Evolutionary conservation across 805 yeast genomes (phyloP), one percentile per base, ranked within the genome.

Genomic region (Lipomyces mesembrius): DNA sequence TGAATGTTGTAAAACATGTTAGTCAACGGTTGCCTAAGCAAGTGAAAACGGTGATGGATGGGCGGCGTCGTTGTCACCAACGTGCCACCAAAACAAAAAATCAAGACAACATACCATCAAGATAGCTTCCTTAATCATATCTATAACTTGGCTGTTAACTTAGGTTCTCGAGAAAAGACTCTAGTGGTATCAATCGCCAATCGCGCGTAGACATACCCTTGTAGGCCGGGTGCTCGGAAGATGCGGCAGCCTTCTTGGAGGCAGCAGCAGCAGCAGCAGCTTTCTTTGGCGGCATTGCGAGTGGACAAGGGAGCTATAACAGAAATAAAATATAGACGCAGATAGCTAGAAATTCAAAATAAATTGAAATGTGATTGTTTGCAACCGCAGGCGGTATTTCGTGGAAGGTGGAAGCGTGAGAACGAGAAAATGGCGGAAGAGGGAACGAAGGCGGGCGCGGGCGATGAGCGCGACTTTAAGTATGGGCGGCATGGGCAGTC

Each of bases 51-150:
- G 62, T 20, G 43, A n/a, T 29, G 55, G 29, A 57, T 20, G 32
- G 57, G 5, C 51, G 58, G 22, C 7, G 53, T 22, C 39, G 20
- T 20, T 17, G 29, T 11, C 49, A 46, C 32, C 53, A 20, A 34
- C 37, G 2, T 25, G 37, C 14, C 55, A 60, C n/a, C 55, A 52
- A 29, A 53, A 27, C 53, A 49, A 51, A 22, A 49, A 25, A 12
- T 29, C 53, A 43, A 55, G 57, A 43, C 56, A 20, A 64, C 71
- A 12, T 22, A 67, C 71, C 59, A 67, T 67, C 53, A 68, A 43
- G 71, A 91, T 82, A 60, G 94, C 96, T 67, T 88, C 85, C 75
- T 82, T 83, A 77, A 87, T 86, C 85, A 87, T 83, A 67, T 87
- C 90, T 85, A 51, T 17, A 27, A 3, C 17, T 32, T 35, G 12